Evolutionary conservation across 129 eudicot species (phyloP).

Genomic region (Pittosporum tobira): DNA sequence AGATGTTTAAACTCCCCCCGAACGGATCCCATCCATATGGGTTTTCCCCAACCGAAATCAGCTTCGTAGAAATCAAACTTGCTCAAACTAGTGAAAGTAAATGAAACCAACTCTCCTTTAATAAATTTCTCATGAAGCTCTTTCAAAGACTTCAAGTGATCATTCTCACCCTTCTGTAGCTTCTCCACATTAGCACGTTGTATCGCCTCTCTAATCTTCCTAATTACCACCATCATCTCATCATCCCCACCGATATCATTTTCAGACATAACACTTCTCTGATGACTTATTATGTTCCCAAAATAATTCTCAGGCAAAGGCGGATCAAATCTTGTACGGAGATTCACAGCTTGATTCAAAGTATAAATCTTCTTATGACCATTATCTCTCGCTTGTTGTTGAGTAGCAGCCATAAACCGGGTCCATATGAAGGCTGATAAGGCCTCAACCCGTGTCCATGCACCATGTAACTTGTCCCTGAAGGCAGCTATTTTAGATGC

Average conservation of each 20-base stretch:
- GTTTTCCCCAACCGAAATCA: constrained; percentile 25
- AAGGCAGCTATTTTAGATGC: constrained; percentile 1
- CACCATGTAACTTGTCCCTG: neutral
- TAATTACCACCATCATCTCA: constrained; percentile 4
- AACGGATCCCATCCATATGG: constrained; percentile 8
- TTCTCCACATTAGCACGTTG: neutral
- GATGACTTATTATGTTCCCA: too few species aligned
- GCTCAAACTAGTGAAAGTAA: constrained; percentile 12
- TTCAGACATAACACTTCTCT: too few species aligned
- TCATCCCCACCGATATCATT: neutral
- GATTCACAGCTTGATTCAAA: constrained; percentile 23
- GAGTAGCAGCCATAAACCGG: constrained; percentile 5
- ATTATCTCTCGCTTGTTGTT: too few species aligned
- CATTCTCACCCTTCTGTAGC: constrained; percentile 14
- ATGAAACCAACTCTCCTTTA: constrained; percentile 10
- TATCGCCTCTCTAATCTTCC: constrained; percentile 14
- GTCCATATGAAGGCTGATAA: constrained; percentile 19
- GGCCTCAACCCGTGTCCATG: constrained; percentile 5
- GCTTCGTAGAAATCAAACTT: constrained; percentile 14
- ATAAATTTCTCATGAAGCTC: neutral
- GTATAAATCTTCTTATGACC: neutral
- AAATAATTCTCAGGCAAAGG: constrained; percentile 14
- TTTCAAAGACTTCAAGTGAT: constrained; percentile 1
- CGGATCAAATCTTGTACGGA: constrained; percentile 16
- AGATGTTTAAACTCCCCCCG: neutral